Conservation (phyloP, 805 yeast genomes). For the Teunomyces cretensis region DNA sequence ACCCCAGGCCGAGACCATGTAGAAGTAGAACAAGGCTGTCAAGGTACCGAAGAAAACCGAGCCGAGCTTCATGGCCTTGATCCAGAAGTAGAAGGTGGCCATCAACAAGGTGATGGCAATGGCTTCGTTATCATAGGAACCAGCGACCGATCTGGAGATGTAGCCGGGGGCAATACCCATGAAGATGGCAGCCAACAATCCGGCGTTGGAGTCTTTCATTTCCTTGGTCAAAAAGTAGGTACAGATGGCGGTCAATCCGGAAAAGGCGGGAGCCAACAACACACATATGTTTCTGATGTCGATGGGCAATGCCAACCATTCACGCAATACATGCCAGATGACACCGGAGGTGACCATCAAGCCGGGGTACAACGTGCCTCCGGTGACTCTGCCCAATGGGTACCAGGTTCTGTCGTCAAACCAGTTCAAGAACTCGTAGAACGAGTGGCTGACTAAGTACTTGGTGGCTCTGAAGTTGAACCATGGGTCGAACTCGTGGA, state of each 20-base stretch:
- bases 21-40: slow-evolving; percentile 88
- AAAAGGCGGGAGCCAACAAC: slow-evolving; percentile 92
- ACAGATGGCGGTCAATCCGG: slow-evolving; percentile 87
- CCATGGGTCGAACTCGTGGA: slow-evolving; percentile 98
- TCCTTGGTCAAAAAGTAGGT: slow-evolving; percentile 87
- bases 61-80: slow-evolving; percentile 88
- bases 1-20: slow-evolving; percentile 99
- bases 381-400: slow-evolving; percentile 98
- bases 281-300: slow-evolving; percentile 97
- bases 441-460: slow-evolving; percentile 79
- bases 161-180: slow-evolving; percentile 99
- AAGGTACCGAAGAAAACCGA: slow-evolving; percentile 79
- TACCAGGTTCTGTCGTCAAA: slow-evolving; percentile 99
- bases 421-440: slow-evolving; percentile 94
- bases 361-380: slow-evolving; percentile 98
- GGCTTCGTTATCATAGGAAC: slow-evolving; percentile 98
- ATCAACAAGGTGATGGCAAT: slow-evolving; percentile 93
- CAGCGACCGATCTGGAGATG: slow-evolving; percentile 97
- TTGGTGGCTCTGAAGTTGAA: slow-evolving; percentile 96
- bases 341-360: slow-evolving; percentile 96
- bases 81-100: slow-evolving; percentile 96
- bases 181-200: slow-evolving; percentile 87
- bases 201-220: slow-evolving; percentile 87
- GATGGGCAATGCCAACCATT: slow-evolving; percentile 70
- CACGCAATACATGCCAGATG: slow-evolving; percentile 70